These are phyloP conservation scores for Colletotrichum siamense DNA, from an alignment of 2,329 filamentous ascomycete species.

Conservation along the genomic window DNA sequence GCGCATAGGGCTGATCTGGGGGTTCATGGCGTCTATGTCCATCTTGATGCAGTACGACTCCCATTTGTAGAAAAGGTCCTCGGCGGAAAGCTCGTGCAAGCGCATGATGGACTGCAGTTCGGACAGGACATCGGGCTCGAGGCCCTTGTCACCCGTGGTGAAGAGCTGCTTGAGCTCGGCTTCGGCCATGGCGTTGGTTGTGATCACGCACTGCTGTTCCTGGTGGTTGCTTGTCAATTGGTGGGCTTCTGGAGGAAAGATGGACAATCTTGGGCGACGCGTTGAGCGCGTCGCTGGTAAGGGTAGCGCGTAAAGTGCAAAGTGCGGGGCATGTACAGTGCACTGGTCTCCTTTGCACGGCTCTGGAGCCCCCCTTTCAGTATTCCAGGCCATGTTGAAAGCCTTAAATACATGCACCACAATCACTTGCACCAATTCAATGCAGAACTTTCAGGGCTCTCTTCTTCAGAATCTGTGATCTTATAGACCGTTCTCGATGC, in stretches of 20 bases:
- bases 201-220: background rate
- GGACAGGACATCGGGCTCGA: conserved; percentile 78
- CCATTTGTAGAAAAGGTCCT: conserved; percentile 98
- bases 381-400: background rate
- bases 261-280: background rate
- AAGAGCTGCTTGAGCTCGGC: conserved; percentile 56
- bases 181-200: conserved; percentile 17
- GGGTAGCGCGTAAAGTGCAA: conserved; percentile 14
- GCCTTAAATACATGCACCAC: background rate
- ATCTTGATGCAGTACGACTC: conserved; percentile 97
- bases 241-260: background rate
- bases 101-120: conserved; percentile 88
- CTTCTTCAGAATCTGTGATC: background rate
- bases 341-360: background rate
- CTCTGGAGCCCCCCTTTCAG: background rate
- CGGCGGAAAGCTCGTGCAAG: conserved; percentile 78
- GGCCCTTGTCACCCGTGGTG: conserved; percentile 58
- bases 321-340: background rate
- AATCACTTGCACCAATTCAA: background rate
- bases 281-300: background rate
- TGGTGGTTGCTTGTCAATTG: background rate
- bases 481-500: background rate
- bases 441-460: background rate
- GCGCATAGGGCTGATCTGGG: conserved; percentile 73
- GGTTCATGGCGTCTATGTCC: conserved; percentile 77